A percentile compares a stretch with the other conserved stretches of the same genome.
Conservation (phyloP, 1,284 basidiomycete species). For the Ustilago bromivora region DNA sequence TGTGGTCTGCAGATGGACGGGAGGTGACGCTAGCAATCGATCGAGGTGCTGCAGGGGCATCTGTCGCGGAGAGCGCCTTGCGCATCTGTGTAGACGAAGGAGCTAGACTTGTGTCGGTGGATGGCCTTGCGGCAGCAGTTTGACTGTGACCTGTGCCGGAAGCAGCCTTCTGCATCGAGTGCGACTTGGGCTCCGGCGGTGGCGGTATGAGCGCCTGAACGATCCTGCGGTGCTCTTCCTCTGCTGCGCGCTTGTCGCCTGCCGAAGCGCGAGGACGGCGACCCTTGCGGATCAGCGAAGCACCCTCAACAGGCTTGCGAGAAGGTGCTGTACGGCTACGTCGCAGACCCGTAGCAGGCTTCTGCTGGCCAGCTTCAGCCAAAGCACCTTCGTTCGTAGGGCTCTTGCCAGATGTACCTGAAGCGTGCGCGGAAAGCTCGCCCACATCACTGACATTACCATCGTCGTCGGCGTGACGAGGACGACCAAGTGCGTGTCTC, state of each 20-base stretch:
- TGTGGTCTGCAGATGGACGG: slow-evolving; percentile 14
- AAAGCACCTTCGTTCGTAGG: slow-evolving; percentile 12
- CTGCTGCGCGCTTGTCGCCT: slow-evolving; percentile 41
- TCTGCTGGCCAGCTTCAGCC: slow-evolving; percentile 2
- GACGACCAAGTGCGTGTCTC: slow-evolving; percentile 19
- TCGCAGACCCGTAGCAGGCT: slow-evolving; percentile 38
- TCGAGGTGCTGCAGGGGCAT: slow-evolving; percentile 15
- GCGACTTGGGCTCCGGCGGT: slow-evolving; percentile 37
- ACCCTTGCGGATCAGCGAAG: slow-evolving; percentile 31
- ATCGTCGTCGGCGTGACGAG: slow-evolving; percentile 21
- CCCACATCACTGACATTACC: slow-evolving; percentile 29
- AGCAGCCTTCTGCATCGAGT: slow-evolving; percentile 39
- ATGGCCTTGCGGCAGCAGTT: slow-evolving; percentile 17
- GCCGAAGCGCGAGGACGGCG: slow-evolving; percentile 48
- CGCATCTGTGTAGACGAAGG: slow-evolving; percentile 39
- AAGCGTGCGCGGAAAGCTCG: slow-evolving; percentile 25
- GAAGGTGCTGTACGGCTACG: slow-evolving; percentile 50
- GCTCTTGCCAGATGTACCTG: slow-evolving; percentile 26
- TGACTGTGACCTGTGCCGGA: slow-evolving; percentile 32
- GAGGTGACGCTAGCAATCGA: slow-evolving; percentile 27
- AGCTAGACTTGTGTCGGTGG: slow-evolving; percentile 21
- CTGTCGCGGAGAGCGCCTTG: slow-evolving; percentile 34
- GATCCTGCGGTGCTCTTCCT: slow-evolving; percentile 44
- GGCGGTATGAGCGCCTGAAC: slow-evolving; percentile 48
- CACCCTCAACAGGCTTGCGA: slow-evolving; percentile 39